These are phyloP conservation scores for Zancudomyces culisetae DNA, from an alignment of 371 early-diverging fungal species.

Conservation along the genomic window DNA sequence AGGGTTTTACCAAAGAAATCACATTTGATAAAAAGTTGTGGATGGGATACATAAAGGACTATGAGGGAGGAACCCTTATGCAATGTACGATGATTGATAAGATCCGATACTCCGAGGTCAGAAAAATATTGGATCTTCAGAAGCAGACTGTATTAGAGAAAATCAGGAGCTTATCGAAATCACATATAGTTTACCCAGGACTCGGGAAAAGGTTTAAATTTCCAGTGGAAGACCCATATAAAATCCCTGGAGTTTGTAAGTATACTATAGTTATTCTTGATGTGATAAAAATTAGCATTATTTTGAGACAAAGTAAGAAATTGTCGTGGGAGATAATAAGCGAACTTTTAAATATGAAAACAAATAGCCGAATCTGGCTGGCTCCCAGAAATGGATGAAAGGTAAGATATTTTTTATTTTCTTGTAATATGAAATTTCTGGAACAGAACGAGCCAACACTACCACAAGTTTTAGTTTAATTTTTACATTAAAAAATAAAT, in stretches of 20 bases:
- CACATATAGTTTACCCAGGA: conserved; percentile 64
- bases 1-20: conserved; percentile 95
- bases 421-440: no score
- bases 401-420: no score
- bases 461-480: no score
- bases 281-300: neutral
- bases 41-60: conserved; percentile 99
- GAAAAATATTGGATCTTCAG: conserved; percentile 16
- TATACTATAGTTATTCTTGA: conserved; percentile 3
- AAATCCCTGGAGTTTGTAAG: conserved; percentile 58
- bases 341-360: neutral
- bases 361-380: conserved; percentile 68
- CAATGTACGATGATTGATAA: conserved; percentile 55
- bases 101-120: conserved; percentile 34
- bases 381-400: conserved; percentile 65
- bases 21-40: conserved; percentile 80
- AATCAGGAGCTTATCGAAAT: conserved; percentile 48
- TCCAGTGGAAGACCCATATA: conserved; percentile 19
- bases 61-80: conserved; percentile 99
- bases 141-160: conserved; percentile 56
- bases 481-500: neutral
- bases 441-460: no score
- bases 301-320: no score
- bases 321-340: no score
- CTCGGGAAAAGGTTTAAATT: conserved; percentile 30